A percentile compares a stretch with the other conserved stretches of the same genome.
phyloP scores from a whole-genome alignment of 148 eudicot genomes.

The Fagopyrum esculentum region DNA sequence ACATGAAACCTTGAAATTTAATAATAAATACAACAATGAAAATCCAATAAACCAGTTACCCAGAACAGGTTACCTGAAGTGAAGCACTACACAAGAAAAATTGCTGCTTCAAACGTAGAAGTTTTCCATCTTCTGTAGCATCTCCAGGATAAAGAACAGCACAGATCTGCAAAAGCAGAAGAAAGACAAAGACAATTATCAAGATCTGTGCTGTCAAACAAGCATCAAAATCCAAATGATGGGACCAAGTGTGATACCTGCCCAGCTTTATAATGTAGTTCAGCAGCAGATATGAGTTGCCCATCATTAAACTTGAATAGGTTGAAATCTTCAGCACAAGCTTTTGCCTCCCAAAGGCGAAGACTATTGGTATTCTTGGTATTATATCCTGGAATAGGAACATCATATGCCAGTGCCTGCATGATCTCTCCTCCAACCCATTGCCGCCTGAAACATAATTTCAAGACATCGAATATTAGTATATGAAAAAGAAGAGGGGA shows the following conservation, averaged over 20 bases:
- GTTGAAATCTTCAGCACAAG: slow-evolving; percentile 69
- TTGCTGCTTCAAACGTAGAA: slow-evolving; percentile 90
- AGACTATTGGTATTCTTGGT: slow-evolving; percentile 94
- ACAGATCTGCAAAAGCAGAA: slow-evolving; percentile 63
- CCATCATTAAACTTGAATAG: slow-evolving; percentile 94
- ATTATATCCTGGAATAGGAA: slow-evolving; percentile 96
- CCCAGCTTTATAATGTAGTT: slow-evolving; percentile 83
- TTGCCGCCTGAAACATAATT: slow-evolving; percentile 50
- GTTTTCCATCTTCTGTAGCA: slow-evolving; percentile 87
- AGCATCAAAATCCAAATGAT: neutral
- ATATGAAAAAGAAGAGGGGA: neutral
- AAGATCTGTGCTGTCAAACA: neutral
- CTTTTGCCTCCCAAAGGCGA: slow-evolving; percentile 99
- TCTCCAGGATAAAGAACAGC: slow-evolving; percentile 97
- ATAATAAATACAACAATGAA: neutral
- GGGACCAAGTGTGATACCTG: slow-evolving; percentile 41
- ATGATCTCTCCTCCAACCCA: slow-evolving; percentile 91
- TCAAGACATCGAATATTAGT: neutral
- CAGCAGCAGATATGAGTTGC: slow-evolving; percentile 75
- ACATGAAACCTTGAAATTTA: neutral
- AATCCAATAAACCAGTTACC: slow-evolving; percentile 2
- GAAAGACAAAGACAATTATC: neutral
- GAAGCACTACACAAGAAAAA: slow-evolving; percentile 97
- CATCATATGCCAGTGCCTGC: slow-evolving; percentile 95
- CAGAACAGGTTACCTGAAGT: slow-evolving; percentile 61